phyloP scores from a whole-genome alignment of 495 filamentous ascomycete genomes.

The Lophium mytilinum region DNA sequence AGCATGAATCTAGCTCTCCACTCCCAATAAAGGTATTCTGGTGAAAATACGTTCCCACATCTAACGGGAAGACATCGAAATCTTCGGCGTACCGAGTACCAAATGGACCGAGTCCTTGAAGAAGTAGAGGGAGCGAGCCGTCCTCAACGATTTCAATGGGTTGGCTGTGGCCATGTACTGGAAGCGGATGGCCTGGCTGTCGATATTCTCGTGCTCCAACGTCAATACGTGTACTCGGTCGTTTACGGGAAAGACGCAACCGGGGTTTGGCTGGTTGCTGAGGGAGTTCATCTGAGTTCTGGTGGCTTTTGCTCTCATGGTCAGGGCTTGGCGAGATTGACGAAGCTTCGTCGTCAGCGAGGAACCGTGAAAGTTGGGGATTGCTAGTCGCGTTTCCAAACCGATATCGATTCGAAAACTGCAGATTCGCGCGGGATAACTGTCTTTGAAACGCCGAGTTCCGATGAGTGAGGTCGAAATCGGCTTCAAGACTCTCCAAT shows the following conservation, averaged over 20 bases:
- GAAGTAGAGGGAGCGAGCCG: slow-evolving; percentile 24
- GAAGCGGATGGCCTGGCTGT: slow-evolving; percentile 32
- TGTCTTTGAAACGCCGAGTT: slow-evolving; percentile 26
- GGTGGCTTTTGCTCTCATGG: neutral
- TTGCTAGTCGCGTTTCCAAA: neutral
- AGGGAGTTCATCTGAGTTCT: neutral
- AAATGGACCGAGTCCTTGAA: slow-evolving; percentile 47
- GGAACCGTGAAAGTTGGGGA: slow-evolving; percentile 16
- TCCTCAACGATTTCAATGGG: neutral
- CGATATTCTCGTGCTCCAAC: slow-evolving; percentile 27
- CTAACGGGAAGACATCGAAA: slow-evolving; percentile 65
- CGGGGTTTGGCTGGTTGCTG: neutral
- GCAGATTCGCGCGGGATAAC: slow-evolving; percentile 16
- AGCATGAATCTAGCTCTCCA: slow-evolving; percentile 44
- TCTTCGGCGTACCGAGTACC: slow-evolving; percentile 63
- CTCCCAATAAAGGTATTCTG: slow-evolving; percentile 67
- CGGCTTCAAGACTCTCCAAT: slow-evolving; percentile 29
- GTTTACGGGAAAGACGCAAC: slow-evolving; percentile 24
- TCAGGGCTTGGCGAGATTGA: neutral
- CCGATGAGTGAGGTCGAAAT: slow-evolving; percentile 21
- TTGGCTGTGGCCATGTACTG: slow-evolving; percentile 9
- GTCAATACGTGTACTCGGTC: slow-evolving; percentile 24
- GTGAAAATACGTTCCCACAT: slow-evolving; percentile 65
- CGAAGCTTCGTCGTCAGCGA: slow-evolving; percentile 13
- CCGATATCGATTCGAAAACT: neutral